These are phyloP conservation scores for Anisodus acutangulus DNA, from an alignment of 257 asterid species.

Conservation along the genomic window DNA sequence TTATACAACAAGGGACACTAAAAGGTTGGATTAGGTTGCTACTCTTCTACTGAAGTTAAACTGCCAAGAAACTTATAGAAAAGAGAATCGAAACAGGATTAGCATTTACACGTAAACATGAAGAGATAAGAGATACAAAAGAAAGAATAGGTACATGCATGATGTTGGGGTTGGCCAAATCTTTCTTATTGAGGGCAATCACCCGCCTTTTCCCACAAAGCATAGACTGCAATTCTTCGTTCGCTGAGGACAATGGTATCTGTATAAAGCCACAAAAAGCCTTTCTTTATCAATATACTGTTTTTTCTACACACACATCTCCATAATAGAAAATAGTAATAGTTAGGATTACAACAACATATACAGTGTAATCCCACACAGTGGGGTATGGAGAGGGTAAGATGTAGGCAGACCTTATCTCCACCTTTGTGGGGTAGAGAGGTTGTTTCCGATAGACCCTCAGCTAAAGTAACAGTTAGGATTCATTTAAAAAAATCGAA, in stretches of 20 bases:
- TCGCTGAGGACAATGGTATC: constrained; percentile 89
- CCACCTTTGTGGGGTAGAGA: too few relatives aligned
- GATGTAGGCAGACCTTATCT: too few relatives aligned
- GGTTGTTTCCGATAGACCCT: too few relatives aligned
- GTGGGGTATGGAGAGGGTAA: too few relatives aligned
- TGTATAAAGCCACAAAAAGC: constrained; percentile 32
- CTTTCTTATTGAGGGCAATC: constrained; percentile 93
- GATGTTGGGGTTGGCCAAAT: constrained; percentile 87
- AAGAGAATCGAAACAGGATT: neutral
- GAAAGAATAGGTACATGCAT: constrained; percentile 62
- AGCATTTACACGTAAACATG: neutral
- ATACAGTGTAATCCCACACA: too few relatives aligned
- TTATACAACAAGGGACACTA: neutral
- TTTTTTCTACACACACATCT: too few relatives aligned
- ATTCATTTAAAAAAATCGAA: too few relatives aligned
- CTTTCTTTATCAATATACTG: too few relatives aligned
- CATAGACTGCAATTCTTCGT: constrained; percentile 78
- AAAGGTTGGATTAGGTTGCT: neutral
- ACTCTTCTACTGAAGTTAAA: neutral
- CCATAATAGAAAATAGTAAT: too few relatives aligned
- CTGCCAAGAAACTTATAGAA: neutral
- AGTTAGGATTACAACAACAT: too few relatives aligned
- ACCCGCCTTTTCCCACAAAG: constrained; percentile 73
- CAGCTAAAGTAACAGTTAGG: too few relatives aligned
- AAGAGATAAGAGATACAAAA: constrained; percentile 1